Evolutionary conservation across 305 asterid species (phyloP), one percentile per base, ranked within the genome.

Genomic region (Rubia peregrina): DNA sequence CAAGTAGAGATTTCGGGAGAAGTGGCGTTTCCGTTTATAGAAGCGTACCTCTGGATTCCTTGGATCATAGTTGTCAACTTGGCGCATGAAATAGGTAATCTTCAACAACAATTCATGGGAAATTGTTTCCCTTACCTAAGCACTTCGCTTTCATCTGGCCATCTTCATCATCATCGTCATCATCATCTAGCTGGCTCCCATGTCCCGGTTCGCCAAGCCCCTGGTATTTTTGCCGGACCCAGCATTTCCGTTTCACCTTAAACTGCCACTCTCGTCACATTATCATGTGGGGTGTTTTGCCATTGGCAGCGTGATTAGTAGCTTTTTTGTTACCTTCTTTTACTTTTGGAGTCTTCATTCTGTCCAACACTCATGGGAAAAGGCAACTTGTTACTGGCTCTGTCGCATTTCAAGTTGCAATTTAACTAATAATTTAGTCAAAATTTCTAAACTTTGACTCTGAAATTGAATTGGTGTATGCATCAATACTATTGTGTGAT

Each of bases 161-260:
- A 48, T 48, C 53, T 48, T 46, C 51, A n/a, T n/a, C n/a, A n/a
- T n/a, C n/a, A n/a, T n/a, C n/a, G n/a, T 26, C 2, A 17, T 51
- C 57, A 51, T 17, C 57, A 51, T 51, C 57, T 44, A 68, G 71
- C 62, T 68, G 71, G 62, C 46, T 67, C 7, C 71, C 65, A 61
- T 59, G 36, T 59, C 22, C 65, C 41, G 40, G 12, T 61, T 56
- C 62, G 0, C 16, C 30, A 26, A 21, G 57, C 57, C 57, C 57
- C 57, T 51, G 57, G 46, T 13, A 67, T 11, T 3, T 33, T 4
- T 26, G 4, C 55, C n/a, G 43, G 21, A 66, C 22, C 59, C 51
- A 44, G 13, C 53, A 8, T 14, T 49, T 9, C 0, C 17, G 57
- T 51, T 16, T 12, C 4, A 12, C 12, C n/a, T 51, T 51, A 51